phyloP scores from a whole-genome alignment of 768 basidiomycete genomes.

The Suillus hirtellus region DNA sequence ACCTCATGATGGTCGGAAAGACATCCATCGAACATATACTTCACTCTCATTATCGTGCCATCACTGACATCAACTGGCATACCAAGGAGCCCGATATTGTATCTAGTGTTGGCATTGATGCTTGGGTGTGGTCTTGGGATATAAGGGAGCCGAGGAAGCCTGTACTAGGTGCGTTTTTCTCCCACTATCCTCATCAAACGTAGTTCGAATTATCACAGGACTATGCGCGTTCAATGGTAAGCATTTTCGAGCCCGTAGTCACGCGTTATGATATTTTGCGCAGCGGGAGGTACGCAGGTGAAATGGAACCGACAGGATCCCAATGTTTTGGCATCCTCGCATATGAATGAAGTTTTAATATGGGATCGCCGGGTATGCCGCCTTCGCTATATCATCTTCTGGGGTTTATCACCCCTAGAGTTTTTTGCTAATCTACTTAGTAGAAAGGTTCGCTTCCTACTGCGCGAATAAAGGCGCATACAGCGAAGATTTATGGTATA shows the following conservation, averaged over 20 bases:
- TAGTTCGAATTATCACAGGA: conserved; percentile 33
- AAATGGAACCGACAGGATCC: conserved; percentile 94
- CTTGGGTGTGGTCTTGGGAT: conserved; percentile 96
- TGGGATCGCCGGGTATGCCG: conserved; percentile 88
- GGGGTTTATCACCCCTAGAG: background rate
- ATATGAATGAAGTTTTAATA: conserved; percentile 81
- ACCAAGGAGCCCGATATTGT: conserved; percentile 81
- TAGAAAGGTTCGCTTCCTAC: conserved; percentile 90
- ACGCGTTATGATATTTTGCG: conserved; percentile 1
- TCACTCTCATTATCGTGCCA: conserved; percentile 89
- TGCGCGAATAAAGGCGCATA: conserved; percentile 74
- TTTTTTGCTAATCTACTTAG: conserved; percentile 10
- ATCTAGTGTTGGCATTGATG: conserved; percentile 89
- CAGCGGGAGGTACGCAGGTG: conserved; percentile 90
- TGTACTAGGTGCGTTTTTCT: conserved; percentile 51
- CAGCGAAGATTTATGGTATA: conserved; percentile 95
- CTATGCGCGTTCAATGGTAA: conserved; percentile 60
- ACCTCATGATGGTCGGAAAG: conserved; percentile 70
- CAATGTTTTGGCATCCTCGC: conserved; percentile 87
- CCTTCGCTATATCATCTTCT: background rate
- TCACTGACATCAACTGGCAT: conserved; percentile 99
- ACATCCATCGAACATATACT: conserved; percentile 84
- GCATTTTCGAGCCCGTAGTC: conserved; percentile 9
- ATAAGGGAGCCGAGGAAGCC: conserved; percentile 70
- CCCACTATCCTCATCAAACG: background rate